Percentiles rank a stretch among this genome's conserved stretches.
Evolutionary conservation across 441 rosid species (phyloP).

Genomic region (Gossypium trilobum): DNA sequence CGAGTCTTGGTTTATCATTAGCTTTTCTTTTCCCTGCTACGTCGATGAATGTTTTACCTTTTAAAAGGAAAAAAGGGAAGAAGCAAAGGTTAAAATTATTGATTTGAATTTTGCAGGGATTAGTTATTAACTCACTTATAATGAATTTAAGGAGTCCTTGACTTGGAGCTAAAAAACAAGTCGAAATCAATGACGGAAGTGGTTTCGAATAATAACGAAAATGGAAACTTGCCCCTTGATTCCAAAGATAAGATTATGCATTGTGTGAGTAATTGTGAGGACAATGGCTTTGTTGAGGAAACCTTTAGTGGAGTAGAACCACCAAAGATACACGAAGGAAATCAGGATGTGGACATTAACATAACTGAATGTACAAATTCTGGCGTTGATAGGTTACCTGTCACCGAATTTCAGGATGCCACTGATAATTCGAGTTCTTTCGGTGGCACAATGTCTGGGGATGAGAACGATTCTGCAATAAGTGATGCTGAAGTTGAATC

Average conservation of each 20-base stretch:
- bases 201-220: constrained; percentile 22
- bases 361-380: constrained; percentile 27
- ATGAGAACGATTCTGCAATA: constrained; percentile 25
- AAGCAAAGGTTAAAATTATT: neutral
- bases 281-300: constrained; percentile 24
- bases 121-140: neutral
- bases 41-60: neutral
- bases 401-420: constrained; percentile 27
- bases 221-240: constrained; percentile 14
- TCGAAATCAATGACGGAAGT: constrained; percentile 21
- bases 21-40: neutral
- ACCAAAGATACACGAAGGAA: constrained; percentile 4
- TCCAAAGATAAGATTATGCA: constrained; percentile 25
- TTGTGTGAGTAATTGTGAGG: constrained; percentile 35
- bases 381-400: constrained; percentile 11
- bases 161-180: constrained; percentile 24
- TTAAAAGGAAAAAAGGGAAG: neutral
- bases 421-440: constrained; percentile 77
- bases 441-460: constrained; percentile 43
- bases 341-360: constrained; percentile 43
- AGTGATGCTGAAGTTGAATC: constrained; percentile 75
- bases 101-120: neutral
- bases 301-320: constrained; percentile 14
- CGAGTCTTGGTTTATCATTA: neutral
- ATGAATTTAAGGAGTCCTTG: constrained; percentile 27